A percentile compares a stretch with the other conserved stretches of the same genome.
Conservation (phyloP, 441 rosid species). For the Croton setiger region DNA sequence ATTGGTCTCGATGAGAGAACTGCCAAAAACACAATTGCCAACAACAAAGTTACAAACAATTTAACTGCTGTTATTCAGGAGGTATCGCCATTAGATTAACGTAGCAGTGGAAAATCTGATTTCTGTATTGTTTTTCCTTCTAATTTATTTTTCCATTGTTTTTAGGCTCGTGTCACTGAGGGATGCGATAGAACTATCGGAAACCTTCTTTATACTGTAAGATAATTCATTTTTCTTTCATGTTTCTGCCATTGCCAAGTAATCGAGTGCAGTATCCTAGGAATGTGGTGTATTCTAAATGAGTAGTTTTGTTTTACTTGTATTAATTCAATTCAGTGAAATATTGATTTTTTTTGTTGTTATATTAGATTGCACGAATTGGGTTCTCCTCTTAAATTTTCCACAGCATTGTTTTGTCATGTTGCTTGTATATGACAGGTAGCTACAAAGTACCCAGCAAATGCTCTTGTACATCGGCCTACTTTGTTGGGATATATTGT, state of each 20-base stretch:
- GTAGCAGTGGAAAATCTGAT: neutral
- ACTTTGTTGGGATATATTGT: constrained; percentile 58
- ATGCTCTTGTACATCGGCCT: constrained; percentile 82
- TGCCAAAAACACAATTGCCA: constrained; percentile 70
- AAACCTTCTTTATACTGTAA: constrained; percentile 75
- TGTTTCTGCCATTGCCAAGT: neutral
- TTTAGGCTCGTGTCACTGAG: constrained; percentile 75
- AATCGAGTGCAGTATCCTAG: too few species aligned
- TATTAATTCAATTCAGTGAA: too few species aligned
- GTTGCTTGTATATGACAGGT: constrained; percentile 42
- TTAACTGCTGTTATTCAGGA: constrained; percentile 78
- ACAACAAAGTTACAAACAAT: constrained; percentile 76
- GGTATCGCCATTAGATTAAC: constrained; percentile 34
- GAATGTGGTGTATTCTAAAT: too few species aligned
- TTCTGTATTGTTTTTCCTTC: neutral
- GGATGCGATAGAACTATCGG: constrained; percentile 80
- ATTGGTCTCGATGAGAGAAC: constrained; percentile 83
- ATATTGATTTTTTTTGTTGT: neutral
- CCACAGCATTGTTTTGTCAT: neutral
- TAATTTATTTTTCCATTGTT: constrained; percentile 4
- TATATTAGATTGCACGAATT: neutral
- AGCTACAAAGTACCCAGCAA: constrained; percentile 76
- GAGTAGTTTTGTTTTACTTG: too few species aligned
- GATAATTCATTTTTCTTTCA: constrained; percentile 6
- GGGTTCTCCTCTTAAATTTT: neutral